These are phyloP conservation scores for Goffeauzyma gilvescens DNA, from an alignment of 768 basidiomycete species.

Conservation along the genomic window DNA sequence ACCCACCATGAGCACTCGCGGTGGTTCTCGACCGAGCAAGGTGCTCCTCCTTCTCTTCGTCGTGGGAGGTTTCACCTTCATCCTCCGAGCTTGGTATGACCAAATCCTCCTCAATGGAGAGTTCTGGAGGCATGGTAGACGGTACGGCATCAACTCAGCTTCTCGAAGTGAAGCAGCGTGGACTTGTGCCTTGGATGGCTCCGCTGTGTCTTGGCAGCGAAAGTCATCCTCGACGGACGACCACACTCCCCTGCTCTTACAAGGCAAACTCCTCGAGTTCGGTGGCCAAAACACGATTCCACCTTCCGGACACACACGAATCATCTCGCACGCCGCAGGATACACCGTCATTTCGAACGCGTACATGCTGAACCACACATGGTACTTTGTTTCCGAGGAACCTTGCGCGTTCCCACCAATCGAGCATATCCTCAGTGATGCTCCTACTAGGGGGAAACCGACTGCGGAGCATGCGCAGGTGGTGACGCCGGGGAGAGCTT, in stretches of 20 bases:
- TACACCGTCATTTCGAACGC: slow-evolving; percentile 17
- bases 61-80: no score
- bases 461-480: slow-evolving; percentile 2
- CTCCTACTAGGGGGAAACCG: neutral
- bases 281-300: neutral
- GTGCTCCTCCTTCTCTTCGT: no score
- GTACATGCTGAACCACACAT: slow-evolving; percentile 17
- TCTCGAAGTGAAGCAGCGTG: no score
- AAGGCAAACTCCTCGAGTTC: neutral
- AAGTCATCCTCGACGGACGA: neutral
- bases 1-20: no score
- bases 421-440: slow-evolving; percentile 2
- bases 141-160: no score
- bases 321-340: slow-evolving; percentile 15
- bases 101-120: no score
- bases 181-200: no score
- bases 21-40: no score
- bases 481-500: slow-evolving; percentile 6
- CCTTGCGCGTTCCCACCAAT: slow-evolving; percentile 14
- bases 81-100: no score
- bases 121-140: no score
- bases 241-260: neutral
- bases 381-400: slow-evolving; percentile 16
- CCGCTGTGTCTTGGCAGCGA: no score
- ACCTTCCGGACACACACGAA: slow-evolving; percentile 1